Evolutionary conservation across 331 rosid genomes (phyloP), one percentile per base, ranked within the genome.

Genomic region (Quercus lobata): DNA sequence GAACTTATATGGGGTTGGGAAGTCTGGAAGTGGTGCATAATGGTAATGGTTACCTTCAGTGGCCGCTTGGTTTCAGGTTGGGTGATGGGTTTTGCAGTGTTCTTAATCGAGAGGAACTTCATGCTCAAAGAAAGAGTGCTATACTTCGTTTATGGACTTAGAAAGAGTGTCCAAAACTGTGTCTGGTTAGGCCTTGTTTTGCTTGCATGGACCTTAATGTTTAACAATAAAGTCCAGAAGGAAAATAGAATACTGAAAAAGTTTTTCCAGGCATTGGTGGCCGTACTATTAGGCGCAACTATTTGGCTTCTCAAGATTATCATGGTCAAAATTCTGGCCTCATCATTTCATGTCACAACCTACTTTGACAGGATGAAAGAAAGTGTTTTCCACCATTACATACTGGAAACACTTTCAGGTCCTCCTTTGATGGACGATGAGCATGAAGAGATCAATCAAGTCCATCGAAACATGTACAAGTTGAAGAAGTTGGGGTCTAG

Each of bases 321-420:
- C 18, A 32, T 88, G 5, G 91, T 88, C 25, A 88, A 88, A 27
- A 71, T 85, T 84, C 73, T 88, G 6, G 91, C 91, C 0, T 83
- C 89, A 0, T 88, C 91, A 0, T 88, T 88, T 22, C 91, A 88
- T 7, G 89, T 88, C 1, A 21, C 89, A 0, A 88, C 91, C 12
- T 88, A 88, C 83, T 88, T 88, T 22, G 91, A 88, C 54, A 54
- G 91, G 29, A 88, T 88, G 89, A 85, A 85, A 24, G 91, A 88
- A 75, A 88, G 91, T 27, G 91, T 88, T 60, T 88, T 88, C 56
- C 89, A 88, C 27, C 89, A 88, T 24, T 88, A 88, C 35, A 79
- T 88, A 11, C 27, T 88, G 71, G 89, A 88, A 2, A 34, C 89
- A 0, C 56, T 88, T 18, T 88, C 89, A 0, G 83, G 89, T 25